A percentile compares a stretch with the other conserved stretches of the same genome.
These are phyloP conservation scores for Phytophthora litchii DNA, from an alignment of 352 stramenopile genomes.

Conservation along the genomic window DNA sequence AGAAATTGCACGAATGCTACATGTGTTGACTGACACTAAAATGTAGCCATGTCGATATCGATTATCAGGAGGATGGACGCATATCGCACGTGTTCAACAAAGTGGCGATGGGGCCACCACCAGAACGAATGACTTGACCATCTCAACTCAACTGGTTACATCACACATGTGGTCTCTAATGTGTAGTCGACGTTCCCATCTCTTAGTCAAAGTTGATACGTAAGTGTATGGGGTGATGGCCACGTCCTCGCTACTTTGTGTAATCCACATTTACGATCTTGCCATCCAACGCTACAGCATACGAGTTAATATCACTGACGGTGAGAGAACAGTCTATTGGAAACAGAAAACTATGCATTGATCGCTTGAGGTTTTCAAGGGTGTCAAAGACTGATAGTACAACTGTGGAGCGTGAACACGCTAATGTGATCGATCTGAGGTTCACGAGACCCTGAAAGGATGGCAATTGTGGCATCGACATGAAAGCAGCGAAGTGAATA, in stretches of 20 bases:
- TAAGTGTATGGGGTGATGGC: too few species aligned
- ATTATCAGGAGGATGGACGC: constrained; percentile 13
- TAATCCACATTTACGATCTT: too few species aligned
- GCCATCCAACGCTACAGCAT: too few species aligned
- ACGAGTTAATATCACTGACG: too few species aligned
- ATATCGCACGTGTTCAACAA: constrained; percentile 3
- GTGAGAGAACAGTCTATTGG: too few species aligned
- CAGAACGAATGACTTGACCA: not conserved
- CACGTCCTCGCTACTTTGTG: too few species aligned
- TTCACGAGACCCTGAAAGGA: constrained; percentile 35
- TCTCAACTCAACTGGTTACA: not conserved
- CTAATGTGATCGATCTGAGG: constrained; percentile 38
- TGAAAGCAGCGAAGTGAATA: constrained; percentile 36
- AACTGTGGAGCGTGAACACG: constrained; percentile 10
- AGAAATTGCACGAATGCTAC: too few species aligned
- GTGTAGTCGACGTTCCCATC: too few species aligned
- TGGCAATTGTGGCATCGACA: constrained; percentile 23
- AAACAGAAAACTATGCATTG: too few species aligned
- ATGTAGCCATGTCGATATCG: constrained; percentile 4
- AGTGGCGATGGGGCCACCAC: not conserved
- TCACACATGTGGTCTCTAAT: too few species aligned
- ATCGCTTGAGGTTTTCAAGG: constrained; percentile 23
- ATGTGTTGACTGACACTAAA: not conserved
- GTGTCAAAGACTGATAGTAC: constrained; percentile 23
- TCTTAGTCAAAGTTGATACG: too few species aligned